A percentile compares a stretch with the other conserved stretches of the same genome.
Conservation (phyloP, 192 early-diverging fungal genomes). For the Podila verticillata region DNA sequence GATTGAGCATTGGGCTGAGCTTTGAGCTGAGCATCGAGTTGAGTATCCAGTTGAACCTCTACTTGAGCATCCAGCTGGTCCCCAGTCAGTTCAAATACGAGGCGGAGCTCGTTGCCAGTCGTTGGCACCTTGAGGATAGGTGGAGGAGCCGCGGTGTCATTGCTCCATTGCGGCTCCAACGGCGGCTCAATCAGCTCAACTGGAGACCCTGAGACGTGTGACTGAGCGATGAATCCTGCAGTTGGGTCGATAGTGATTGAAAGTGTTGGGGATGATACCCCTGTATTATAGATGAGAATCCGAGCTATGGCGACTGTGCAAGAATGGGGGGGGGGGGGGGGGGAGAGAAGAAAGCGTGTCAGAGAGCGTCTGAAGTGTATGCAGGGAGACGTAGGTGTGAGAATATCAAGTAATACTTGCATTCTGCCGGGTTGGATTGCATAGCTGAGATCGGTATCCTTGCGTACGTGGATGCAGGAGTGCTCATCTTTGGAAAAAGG, state of each 20-base stretch:
- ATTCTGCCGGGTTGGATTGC: too few relatives aligned
- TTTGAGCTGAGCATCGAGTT: neutral
- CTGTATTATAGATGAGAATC: neutral
- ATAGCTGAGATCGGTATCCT: too few relatives aligned
- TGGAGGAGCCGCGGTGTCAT: neutral
- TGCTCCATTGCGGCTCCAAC: neutral
- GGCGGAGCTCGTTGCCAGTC: neutral
- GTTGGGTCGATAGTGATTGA: neutral
- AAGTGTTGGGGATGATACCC: neutral
- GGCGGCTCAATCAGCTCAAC: neutral
- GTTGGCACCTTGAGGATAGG: neutral
- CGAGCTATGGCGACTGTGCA: neutral
- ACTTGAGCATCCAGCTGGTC: neutral
- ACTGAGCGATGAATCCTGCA: neutral
- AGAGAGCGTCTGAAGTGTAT: too few relatives aligned
- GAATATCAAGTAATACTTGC: too few relatives aligned
- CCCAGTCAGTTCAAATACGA: neutral
- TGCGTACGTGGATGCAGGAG: too few relatives aligned
- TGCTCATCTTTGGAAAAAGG: too few relatives aligned
- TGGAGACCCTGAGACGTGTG: neutral
- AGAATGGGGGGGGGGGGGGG: too few relatives aligned
- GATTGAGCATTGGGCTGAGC: neutral
- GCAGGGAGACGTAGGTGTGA: too few relatives aligned
- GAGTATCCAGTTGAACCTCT: neutral
- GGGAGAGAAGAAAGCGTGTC: too few relatives aligned